phyloP scores from a whole-genome alignment of 1,284 basidiomycete species.

The Meripilus lineatus region DNA sequence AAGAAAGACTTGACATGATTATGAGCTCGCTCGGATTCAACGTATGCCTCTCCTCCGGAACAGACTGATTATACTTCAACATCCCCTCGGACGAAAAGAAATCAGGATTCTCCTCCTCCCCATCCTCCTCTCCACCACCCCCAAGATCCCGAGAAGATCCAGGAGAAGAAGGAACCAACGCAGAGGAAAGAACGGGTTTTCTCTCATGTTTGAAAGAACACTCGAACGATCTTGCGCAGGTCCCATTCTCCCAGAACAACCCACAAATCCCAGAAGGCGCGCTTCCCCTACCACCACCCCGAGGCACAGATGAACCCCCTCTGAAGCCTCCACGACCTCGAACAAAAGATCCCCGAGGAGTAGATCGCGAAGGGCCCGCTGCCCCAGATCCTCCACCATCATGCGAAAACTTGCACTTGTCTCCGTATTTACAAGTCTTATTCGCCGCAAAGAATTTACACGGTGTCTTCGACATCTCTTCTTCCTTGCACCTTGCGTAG shows the following conservation, averaged over 20 bases:
- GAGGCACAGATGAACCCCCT: too few species aligned
- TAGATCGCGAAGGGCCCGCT: neutral
- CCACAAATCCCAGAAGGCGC: conserved; percentile 39
- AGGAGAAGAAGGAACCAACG: neutral
- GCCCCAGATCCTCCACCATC: neutral
- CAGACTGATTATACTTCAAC: conserved; percentile 29
- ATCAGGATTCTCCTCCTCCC: conserved; percentile 29
- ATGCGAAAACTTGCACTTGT: neutral
- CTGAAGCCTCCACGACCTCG: too few species aligned
- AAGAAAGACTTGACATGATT: conserved; percentile 41
- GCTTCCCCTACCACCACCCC: neutral
- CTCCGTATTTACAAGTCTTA: neutral
- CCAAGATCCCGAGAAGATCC: neutral
- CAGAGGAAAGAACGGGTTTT: neutral
- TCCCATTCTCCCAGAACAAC: conserved; percentile 45
- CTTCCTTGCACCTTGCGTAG: too few species aligned
- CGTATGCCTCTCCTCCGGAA: conserved; percentile 27
- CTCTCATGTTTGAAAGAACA: conserved; percentile 42
- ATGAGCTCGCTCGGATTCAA: conserved; percentile 45
- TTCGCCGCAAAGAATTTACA: too few species aligned
- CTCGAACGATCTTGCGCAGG: conserved; percentile 40
- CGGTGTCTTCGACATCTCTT: too few species aligned
- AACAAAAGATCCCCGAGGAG: too few species aligned
- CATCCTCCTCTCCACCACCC: neutral
- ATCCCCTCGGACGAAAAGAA: conserved; percentile 43